phyloP scores from a whole-genome alignment of 495 filamentous ascomycete genomes.

The Tirmania nivea region DNA sequence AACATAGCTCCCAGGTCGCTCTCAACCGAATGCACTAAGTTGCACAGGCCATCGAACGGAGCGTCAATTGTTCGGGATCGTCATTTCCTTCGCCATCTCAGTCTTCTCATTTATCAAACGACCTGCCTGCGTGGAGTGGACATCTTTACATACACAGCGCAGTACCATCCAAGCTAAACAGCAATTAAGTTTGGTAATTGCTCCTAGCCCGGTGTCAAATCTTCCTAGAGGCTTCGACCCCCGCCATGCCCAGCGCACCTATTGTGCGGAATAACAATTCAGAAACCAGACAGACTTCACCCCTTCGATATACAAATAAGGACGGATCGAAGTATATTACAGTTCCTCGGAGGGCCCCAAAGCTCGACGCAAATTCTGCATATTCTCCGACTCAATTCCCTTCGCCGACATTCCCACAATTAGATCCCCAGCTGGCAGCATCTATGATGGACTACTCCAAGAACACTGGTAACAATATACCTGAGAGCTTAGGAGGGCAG shows the following conservation, averaged over 20 bases:
- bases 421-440: background rate
- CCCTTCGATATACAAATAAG: constrained; percentile 27
- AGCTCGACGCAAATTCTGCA: constrained; percentile 25
- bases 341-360: constrained; percentile 34
- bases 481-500: constrained; percentile 1
- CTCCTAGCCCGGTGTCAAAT: background rate
- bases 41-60: too few species aligned
- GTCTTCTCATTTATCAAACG: too few species aligned
- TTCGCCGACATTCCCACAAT: constrained; percentile 5
- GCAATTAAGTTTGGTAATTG: too few species aligned
- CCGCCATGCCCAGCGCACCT: constrained; percentile 19
- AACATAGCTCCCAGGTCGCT: too few species aligned
- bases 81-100: too few species aligned
- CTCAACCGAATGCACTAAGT: too few species aligned
- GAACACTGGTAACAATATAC: constrained; percentile 13
- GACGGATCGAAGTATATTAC: constrained; percentile 48
- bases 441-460: constrained; percentile 19
- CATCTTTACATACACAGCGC: too few species aligned
- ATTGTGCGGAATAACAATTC: constrained; percentile 14
- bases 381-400: background rate
- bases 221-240: constrained; percentile 7
- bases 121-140: too few species aligned
- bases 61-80: too few species aligned
- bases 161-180: too few species aligned
- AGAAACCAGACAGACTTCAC: constrained; percentile 5